Conservation (phyloP, 2,329 filamentous ascomycete species). For the Cryoendolithus antarcticus region DNA sequence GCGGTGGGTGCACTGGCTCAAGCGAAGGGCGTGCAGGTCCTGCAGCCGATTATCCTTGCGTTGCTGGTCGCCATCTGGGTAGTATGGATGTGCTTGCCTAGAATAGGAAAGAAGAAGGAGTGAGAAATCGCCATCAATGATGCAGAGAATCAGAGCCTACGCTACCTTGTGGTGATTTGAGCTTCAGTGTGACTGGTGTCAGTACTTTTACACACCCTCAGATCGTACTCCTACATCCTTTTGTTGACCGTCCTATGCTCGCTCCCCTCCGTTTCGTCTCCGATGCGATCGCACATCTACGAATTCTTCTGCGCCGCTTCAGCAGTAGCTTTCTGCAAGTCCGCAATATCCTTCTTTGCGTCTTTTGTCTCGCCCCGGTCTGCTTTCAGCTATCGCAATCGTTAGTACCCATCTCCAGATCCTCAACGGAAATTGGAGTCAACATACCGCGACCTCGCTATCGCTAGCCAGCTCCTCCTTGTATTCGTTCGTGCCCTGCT, state of each 20-base stretch:
- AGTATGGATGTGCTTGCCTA: slow-evolving; percentile 40
- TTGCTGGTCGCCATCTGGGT: slow-evolving; percentile 38
- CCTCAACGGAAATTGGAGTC: not conserved
- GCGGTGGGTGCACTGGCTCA: slow-evolving; percentile 57
- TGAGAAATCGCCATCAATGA: slow-evolving; percentile 5
- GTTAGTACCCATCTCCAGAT: not conserved
- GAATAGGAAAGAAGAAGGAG: slow-evolving; percentile 31
- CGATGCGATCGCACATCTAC: not conserved
- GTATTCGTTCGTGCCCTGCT: slow-evolving; percentile 59
- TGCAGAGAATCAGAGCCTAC: too few relatives aligned
- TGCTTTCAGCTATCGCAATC: slow-evolving; percentile 21
- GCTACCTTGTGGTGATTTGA: too few relatives aligned
- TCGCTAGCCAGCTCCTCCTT: slow-evolving; percentile 64
- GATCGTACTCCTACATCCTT: too few relatives aligned
- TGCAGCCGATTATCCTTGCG: slow-evolving; percentile 48
- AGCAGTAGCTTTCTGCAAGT: slow-evolving; percentile 24
- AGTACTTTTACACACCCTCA: too few relatives aligned
- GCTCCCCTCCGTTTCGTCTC: too few relatives aligned
- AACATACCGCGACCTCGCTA: slow-evolving; percentile 60
- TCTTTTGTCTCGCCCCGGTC: slow-evolving; percentile 22
- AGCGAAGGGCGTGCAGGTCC: slow-evolving; percentile 44
- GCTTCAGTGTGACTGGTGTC: too few relatives aligned
- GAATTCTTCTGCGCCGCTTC: slow-evolving; percentile 19
- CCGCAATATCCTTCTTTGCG: slow-evolving; percentile 18
- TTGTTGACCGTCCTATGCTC: too few relatives aligned